Percentiles rank a stretch among this genome's conserved stretches.
Conservation (phyloP, 140 eudicot species). For the Senecio squalidus region DNA sequence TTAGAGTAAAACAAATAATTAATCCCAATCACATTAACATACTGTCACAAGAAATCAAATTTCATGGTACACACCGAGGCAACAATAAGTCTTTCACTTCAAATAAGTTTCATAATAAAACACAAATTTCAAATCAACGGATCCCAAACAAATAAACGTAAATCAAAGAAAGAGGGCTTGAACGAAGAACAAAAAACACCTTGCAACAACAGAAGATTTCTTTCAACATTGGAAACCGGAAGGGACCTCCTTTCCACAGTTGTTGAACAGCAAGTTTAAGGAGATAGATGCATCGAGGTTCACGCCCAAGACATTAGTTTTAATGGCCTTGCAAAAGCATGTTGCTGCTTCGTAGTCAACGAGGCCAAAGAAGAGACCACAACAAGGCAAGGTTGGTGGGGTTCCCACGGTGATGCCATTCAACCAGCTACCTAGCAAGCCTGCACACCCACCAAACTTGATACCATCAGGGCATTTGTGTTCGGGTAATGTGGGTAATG, state of each 20-base stretch:
- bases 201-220: not conserved
- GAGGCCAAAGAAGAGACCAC: conserved; percentile 57
- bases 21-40: conserved; percentile 17
- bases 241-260: conserved; percentile 57
- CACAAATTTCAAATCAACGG: not conserved
- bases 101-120: conserved; percentile 1
- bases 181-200: conserved; percentile 12
- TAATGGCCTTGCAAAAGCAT: conserved; percentile 71
- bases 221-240: conserved; percentile 45
- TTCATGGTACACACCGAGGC: conserved; percentile 2
- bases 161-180: not conserved
- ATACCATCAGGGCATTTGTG: conserved; percentile 31
- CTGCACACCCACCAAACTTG: conserved; percentile 37
- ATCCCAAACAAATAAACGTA: not conserved
- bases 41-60: not conserved
- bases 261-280: conserved; percentile 55
- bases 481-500: conserved; percentile 23
- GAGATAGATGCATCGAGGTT: conserved; percentile 37
- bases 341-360: conserved; percentile 66
- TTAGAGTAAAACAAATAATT: conserved; percentile 4
- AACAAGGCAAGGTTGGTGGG: conserved; percentile 50
- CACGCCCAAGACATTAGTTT: conserved; percentile 58
- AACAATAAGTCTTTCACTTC: conserved; percentile 2
- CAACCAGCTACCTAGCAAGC: conserved; percentile 24
- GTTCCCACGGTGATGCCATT: conserved; percentile 30